A percentile compares a stretch with the other conserved stretches of the same genome.
These are phyloP conservation scores for Cryphonectria japonica DNA, from an alignment of 2,329 filamentous ascomycete species.

Conservation along the genomic window DNA sequence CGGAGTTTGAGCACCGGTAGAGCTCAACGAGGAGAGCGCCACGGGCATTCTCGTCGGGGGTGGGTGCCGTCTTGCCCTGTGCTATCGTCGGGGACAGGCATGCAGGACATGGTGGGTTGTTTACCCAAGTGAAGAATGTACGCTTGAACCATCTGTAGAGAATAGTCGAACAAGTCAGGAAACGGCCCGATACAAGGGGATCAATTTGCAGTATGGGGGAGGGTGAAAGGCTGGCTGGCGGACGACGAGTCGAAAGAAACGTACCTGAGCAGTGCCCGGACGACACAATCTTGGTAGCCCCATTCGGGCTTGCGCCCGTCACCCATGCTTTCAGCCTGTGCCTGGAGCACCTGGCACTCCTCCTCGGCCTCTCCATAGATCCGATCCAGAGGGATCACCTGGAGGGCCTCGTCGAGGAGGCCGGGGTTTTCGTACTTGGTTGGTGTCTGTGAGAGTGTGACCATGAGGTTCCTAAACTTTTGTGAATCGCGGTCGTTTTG, in stretches of 20 bases:
- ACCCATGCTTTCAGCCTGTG: constrained; percentile 85
- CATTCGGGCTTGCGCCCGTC: constrained; percentile 81
- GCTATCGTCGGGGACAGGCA: constrained; percentile 84
- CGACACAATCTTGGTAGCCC: constrained; percentile 97
- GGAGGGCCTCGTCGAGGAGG: constrained; percentile 86
- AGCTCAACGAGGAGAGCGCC: constrained; percentile 87
- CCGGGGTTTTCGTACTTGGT: constrained; percentile 97
- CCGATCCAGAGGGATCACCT: constrained; percentile 82
- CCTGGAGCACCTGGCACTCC: constrained; percentile 84
- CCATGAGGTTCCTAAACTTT: constrained; percentile 80
- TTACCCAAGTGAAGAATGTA: constrained; percentile 94
- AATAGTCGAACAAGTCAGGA: constrained; percentile 19
- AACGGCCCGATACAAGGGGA: neutral
- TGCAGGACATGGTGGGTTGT: constrained; percentile 84
- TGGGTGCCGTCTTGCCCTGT: constrained; percentile 81
- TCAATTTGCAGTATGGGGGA: no score
- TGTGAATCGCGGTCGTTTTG: constrained; percentile 66
- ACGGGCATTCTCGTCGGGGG: constrained; percentile 85
- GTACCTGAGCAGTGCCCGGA: constrained; percentile 82
- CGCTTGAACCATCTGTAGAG: constrained; percentile 84
- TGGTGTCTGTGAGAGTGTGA: constrained; percentile 85
- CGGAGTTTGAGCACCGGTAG: constrained; percentile 79
- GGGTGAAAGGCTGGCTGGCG: no score
- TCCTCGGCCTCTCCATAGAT: constrained; percentile 95
- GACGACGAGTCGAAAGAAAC: constrained; percentile 33